Conservation (phyloP, 805 yeast genomes). For the Suhomyces canberraensis region DNA sequence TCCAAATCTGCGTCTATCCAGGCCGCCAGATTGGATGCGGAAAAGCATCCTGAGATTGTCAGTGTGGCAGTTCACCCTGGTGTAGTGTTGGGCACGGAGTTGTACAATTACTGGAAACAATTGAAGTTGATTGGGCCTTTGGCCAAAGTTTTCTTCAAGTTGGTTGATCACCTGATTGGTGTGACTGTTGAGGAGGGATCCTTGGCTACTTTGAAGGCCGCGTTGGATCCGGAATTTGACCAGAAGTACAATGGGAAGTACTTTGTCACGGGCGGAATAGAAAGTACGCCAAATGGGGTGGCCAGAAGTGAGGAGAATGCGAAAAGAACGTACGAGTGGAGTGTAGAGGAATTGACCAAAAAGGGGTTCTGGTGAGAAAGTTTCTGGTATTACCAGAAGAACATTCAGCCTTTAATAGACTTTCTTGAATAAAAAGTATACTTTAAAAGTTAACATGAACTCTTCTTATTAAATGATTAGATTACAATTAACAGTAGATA, state of each 20-base stretch:
- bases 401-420: too few relatives aligned
- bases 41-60: conserved; percentile 28
- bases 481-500: too few relatives aligned
- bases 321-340: conserved; percentile 29
- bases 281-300: conserved; percentile 18
- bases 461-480: too few relatives aligned
- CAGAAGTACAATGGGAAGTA: conserved; percentile 28
- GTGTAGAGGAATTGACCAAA: conserved; percentile 12
- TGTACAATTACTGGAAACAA: conserved; percentile 28
- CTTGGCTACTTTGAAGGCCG: conserved; percentile 31
- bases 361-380: neutral
- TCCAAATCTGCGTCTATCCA: conserved; percentile 36
- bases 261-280: conserved; percentile 30
- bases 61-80: conserved; percentile 41
- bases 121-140: conserved; percentile 22
- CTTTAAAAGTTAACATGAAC: too few relatives aligned
- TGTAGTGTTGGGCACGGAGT: conserved; percentile 29
- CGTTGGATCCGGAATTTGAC: conserved; percentile 26
- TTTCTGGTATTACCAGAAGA: too few relatives aligned
- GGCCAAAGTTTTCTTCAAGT: conserved; percentile 13
- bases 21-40: conserved; percentile 24
- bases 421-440: too few relatives aligned
- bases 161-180: conserved; percentile 18
- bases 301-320: conserved; percentile 22
- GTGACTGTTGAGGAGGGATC: conserved; percentile 34